Evolutionary conservation across 176 grass and related monocot species (phyloP), one percentile per base, ranked within the genome.

Genomic region (Guadua angustifolia): DNA sequence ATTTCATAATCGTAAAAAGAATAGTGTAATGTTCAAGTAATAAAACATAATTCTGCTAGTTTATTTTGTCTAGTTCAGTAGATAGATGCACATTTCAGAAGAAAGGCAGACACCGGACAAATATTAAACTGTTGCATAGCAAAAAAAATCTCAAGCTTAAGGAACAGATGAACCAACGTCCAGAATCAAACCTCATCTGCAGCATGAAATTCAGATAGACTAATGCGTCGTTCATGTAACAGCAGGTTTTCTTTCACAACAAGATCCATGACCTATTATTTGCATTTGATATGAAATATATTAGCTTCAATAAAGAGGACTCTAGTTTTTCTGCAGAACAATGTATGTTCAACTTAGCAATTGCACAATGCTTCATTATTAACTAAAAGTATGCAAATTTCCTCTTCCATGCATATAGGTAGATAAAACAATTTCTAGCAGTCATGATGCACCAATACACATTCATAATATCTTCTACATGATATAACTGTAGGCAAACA

Each of bases 141-240:
- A n/a, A 33, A 77, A 33, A 77, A 65, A 32, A 69, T 29, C 50
- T 66, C 13, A 32, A 9, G 35, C 65, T 44, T 39, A 77, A 69
- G 17, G 11, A 42, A 38, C 19, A 82, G 29, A 52, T 71, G 16
- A 47, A 15, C 8, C 39, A 57, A 53, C 3, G 58, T 85, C 19
- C 16, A 73, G 66, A 43, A 75, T 55, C 69, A 60, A 90, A 98
- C 95, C 95, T 98, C 95, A 69, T 98, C 95, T 66, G 95, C 95
- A 83, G 95, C 86, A 83, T 98, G 95, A 72, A 98, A 98, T 92
- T 98, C 95, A 69, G 95, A 98, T 80, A 98, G 80, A 88, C 95
- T 98, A 79, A 98, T 98, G 19, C 91, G 88, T 11, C 91, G 89
- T 87, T 98, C 93, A 88, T 81, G 87, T 78, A 98, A 84, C 51